Percentiles rank a stretch among this genome's conserved stretches.
Conservation (phyloP, 2,329 filamentous ascomycete genomes). For the Clonostachys rosea region DNA sequence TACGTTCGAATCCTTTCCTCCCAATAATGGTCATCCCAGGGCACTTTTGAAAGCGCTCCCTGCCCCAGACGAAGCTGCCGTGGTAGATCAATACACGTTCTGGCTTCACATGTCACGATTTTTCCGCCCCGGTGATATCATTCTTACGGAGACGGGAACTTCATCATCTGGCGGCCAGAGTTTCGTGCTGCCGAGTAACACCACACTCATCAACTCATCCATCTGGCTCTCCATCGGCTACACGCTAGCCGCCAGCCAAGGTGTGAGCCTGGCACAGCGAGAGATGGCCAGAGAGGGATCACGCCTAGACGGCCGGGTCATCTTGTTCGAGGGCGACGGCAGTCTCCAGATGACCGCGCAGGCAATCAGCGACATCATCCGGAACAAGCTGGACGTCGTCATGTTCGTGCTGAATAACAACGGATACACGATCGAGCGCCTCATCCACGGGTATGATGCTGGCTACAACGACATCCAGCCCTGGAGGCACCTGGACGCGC, state of each 20-base stretch:
- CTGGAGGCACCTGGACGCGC: constrained; percentile 70
- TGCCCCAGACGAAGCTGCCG: constrained; percentile 27
- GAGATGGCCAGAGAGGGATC: constrained; percentile 17
- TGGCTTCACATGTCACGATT: constrained; percentile 75
- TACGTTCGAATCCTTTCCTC: constrained; percentile 46
- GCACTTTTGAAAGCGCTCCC: constrained; percentile 51
- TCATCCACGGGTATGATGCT: constrained; percentile 78
- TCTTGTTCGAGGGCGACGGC: constrained; percentile 84
- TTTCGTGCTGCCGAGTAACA: constrained; percentile 70
- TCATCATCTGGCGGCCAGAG: constrained; percentile 87
- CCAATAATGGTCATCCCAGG: constrained; percentile 54
- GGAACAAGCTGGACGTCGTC: constrained; percentile 68
- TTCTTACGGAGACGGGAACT: constrained; percentile 85
- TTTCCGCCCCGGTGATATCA: constrained; percentile 66
- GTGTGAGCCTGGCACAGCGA: constrained; percentile 69
- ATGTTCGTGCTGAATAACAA: constrained; percentile 86
- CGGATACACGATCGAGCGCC: constrained; percentile 85
- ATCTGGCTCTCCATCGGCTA: constrained; percentile 66
- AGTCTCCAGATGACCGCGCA: constrained; percentile 82
- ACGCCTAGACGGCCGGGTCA: constrained; percentile 60
- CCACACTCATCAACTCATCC: constrained; percentile 74
- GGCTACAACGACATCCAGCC: constrained; percentile 74
- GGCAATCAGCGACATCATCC: constrained; percentile 79
- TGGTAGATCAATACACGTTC: constrained; percentile 69
- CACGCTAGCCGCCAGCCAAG: constrained; percentile 55